Evolutionary conservation across 495 filamentous ascomycete genomes (phyloP).

Genomic region (Glarea lozoyensis): DNA sequence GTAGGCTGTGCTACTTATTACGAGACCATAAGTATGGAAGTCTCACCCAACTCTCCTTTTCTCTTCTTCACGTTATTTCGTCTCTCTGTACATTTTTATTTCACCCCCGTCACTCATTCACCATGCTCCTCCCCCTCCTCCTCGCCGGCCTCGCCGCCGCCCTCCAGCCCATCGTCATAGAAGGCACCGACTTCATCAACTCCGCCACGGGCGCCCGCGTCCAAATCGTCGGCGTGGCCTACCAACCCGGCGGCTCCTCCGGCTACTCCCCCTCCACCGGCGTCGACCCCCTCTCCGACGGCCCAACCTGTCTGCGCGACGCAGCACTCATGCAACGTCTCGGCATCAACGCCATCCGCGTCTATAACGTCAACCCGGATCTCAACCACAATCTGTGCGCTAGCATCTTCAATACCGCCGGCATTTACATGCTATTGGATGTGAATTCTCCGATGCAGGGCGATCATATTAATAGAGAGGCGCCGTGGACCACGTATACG

Average conservation of each 20-base stretch:
- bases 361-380: slow-evolving; percentile 83
- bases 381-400: slow-evolving; percentile 84
- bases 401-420: slow-evolving; percentile 75
- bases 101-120: too few relatives aligned
- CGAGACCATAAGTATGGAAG: too few relatives aligned
- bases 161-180: slow-evolving; percentile 61
- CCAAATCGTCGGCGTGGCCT: slow-evolving; percentile 86
- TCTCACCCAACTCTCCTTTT: too few relatives aligned
- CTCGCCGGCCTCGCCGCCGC: slow-evolving; percentile 50
- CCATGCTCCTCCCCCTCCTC: too few relatives aligned
- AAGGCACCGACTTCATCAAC: slow-evolving; percentile 79
- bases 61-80: too few relatives aligned
- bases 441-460: slow-evolving; percentile 85
- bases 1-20: too few relatives aligned
- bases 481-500: slow-evolving; percentile 67
- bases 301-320: slow-evolving; percentile 72
- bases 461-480: slow-evolving; percentile 61
- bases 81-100: too few relatives aligned
- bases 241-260: slow-evolving; percentile 81
- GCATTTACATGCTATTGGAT: slow-evolving; percentile 61
- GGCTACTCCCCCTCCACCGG: slow-evolving; percentile 56
- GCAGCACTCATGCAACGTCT: slow-evolving; percentile 85
- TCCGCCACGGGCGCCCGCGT: slow-evolving; percentile 67
- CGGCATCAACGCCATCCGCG: slow-evolving; percentile 82
- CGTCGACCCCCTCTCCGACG: slow-evolving; percentile 68